Evolutionary conservation across 495 filamentous ascomycete species (phyloP).

Genomic region (Immersiella caudata): DNA sequence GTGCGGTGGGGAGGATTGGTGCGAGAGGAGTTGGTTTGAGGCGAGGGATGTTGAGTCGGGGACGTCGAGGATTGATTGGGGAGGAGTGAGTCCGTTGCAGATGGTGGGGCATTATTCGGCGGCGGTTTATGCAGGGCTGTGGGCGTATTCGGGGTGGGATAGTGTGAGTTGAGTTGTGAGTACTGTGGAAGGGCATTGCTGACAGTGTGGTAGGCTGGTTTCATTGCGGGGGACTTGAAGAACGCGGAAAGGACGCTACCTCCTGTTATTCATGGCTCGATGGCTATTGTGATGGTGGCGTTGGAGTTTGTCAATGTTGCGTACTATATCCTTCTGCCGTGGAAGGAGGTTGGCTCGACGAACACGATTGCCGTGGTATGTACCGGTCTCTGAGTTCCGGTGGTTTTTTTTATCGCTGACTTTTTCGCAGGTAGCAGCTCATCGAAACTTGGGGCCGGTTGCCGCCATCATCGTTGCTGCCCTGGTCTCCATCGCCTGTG

Average conservation of each 20-base stretch:
- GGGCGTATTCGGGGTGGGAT: slow-evolving; percentile 1
- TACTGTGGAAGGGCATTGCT: neutral
- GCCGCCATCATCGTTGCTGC: neutral
- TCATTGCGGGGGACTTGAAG: neutral
- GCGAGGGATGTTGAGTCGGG: neutral
- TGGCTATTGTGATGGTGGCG: neutral
- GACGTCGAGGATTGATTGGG: neutral
- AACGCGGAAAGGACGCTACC: neutral
- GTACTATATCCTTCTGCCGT: neutral
- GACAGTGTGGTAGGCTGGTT: neutral
- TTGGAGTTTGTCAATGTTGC: neutral
- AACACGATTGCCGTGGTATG: neutral
- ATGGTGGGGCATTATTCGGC: neutral
- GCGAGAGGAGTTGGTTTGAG: neutral
- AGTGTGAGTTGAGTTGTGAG: neutral
- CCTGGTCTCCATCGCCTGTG: neutral
- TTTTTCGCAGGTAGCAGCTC: neutral
- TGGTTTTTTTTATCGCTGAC: neutral
- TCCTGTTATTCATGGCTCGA: neutral
- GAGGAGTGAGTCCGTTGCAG: neutral
- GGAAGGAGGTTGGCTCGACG: neutral
- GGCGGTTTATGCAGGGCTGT: neutral
- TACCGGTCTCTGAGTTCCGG: neutral
- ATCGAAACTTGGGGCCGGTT: neutral
- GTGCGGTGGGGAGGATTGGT: neutral